Evolutionary conservation across 805 yeast species (phyloP), one percentile per base, ranked within the genome.

Genomic region (Danielia oregonensis): DNA sequence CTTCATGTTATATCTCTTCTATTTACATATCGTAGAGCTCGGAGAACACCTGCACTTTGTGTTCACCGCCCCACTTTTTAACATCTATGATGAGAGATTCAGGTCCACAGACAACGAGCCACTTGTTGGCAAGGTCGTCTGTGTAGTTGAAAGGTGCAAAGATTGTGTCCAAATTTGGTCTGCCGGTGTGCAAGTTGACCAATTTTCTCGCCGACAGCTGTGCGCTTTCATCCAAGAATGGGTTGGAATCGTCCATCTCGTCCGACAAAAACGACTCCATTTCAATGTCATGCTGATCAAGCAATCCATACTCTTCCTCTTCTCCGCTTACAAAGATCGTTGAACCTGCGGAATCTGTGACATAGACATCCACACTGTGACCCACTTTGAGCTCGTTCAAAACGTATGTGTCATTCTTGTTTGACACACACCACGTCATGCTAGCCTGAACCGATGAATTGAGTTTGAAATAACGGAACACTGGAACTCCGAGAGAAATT

Each of bases 21-120:
- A 6, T 19, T 19, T 19, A 45, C 17, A 45, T 35, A 6, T 32
- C 37, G 26, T 45, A 45, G 23, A 27, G 26, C 44, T 78, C 84
- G 13, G 67, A 57, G 31, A 65, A 63, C 32, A 59, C 65, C 19
- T 65, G 56, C 13, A 70, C 60, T 4, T 59, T 55, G 17, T 62
- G 52, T 0, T 39, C 36, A 1, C 43, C 49, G 0, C 77, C 69
- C 60, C 75, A 60, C 3, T 13, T 32, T 23, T 53, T 40, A 17
- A 72, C 69, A 9, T 70, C 72, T 2, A 36, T 30, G 26, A 73
- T 65, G 41, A 79, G 52, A 0, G 65, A 41, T 2, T 51, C 47
- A 1, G 82, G 82, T 1, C 86, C 86, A 57, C 86, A 79, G 1
- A 79, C 69, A 12, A 79, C 54, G 0, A 78, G 50, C 78, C 81